These are phyloP conservation scores for Cryoendolithus antarcticus DNA, from an alignment of 2,329 filamentous ascomycete species.

Conservation along the genomic window DNA sequence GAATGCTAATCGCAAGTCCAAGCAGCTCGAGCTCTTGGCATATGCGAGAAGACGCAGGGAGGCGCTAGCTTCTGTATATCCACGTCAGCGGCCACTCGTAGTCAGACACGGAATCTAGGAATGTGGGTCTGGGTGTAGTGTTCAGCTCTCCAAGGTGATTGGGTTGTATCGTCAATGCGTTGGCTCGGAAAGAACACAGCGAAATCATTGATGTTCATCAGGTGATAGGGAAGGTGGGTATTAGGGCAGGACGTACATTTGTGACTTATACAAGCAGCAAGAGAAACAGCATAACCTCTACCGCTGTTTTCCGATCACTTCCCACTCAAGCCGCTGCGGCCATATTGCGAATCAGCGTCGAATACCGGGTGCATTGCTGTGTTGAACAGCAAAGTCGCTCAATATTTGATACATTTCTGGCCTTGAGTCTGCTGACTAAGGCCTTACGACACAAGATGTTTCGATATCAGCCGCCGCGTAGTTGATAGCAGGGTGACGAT, in stretches of 20 bases:
- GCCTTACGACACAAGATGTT: not conserved
- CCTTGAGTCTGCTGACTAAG: no score
- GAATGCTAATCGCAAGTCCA: no score
- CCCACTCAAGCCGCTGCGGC: slow-evolving; percentile 1
- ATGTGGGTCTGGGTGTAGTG: not conserved
- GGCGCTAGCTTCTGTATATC: no score
- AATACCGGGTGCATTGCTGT: not conserved
- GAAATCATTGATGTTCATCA: slow-evolving; percentile 50
- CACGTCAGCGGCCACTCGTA: no score
- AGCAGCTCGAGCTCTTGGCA: no score
- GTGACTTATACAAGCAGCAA: slow-evolving; percentile 1
- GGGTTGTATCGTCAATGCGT: slow-evolving; percentile 44
- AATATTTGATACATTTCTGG: not conserved
- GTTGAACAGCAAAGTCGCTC: not conserved
- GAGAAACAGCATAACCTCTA: not conserved
- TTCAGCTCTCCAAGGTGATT: slow-evolving; percentile 58
- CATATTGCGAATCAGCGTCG: not conserved
- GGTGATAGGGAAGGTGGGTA: slow-evolving; percentile 9
- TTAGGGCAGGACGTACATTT: slow-evolving; percentile 6
- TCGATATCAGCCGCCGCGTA: not conserved
- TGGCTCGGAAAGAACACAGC: slow-evolving; percentile 54
- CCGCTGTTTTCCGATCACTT: not conserved
- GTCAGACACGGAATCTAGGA: no score
- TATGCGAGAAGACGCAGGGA: no score
- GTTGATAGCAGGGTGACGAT: slow-evolving; percentile 3